Evolutionary conservation across 345 rosid genomes (phyloP).

Genomic region (Barbarea vulgaris): DNA sequence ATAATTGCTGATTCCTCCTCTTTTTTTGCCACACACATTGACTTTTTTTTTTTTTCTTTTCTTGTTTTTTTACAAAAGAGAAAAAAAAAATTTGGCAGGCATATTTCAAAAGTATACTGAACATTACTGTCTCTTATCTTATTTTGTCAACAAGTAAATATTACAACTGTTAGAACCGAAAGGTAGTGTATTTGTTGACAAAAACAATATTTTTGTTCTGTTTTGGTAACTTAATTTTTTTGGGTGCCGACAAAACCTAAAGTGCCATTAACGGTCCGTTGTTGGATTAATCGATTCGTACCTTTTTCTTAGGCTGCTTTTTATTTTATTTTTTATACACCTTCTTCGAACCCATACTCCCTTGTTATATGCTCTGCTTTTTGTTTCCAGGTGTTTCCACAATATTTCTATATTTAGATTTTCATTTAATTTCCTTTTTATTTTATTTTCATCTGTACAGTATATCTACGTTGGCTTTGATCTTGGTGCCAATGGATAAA

Average conservation of each 20-base stretch:
- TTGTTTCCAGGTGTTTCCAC: not conserved
- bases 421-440: not conserved
- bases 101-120: not conserved
- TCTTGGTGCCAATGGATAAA: not conserved
- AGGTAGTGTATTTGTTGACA: conserved; percentile 1
- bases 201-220: not conserved
- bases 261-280: conserved; percentile 25
- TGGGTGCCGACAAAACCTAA: conserved; percentile 40
- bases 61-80: too few species aligned
- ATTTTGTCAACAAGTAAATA: too few species aligned
- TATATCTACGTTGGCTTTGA: not conserved
- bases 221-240: conserved; percentile 9
- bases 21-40: conserved; percentile 31
- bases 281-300: conserved; percentile 16
- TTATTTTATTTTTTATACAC: not conserved
- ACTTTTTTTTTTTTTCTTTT: conserved; percentile 7
- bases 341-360: not conserved
- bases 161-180: conserved; percentile 23
- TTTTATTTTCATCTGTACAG: not conserved
- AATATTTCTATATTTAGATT: not conserved
- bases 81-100: not conserved
- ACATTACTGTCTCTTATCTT: too few species aligned
- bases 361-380: conserved; percentile 24
- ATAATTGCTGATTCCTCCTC: conserved; percentile 30
- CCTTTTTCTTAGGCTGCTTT: conserved; percentile 12